phyloP scores from a whole-genome alignment of 2,329 filamentous ascomycete genomes.

The Hymenoscyphus scutula region DNA sequence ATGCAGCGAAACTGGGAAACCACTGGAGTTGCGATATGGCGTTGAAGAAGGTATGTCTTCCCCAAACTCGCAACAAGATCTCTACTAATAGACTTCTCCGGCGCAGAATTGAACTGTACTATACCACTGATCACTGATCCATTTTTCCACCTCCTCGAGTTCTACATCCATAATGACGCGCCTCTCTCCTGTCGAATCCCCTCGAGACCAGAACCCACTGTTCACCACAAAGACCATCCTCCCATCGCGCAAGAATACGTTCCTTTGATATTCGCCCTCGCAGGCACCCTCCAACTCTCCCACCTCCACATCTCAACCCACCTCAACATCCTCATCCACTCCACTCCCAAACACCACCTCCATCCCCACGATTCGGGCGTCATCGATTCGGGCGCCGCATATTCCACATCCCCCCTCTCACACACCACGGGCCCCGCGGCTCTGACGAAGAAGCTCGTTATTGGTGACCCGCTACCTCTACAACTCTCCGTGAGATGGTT shows the following conservation, averaged over 20 bases:
- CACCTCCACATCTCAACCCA: constrained; percentile 89
- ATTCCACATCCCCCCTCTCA: constrained; percentile 72
- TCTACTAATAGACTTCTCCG: constrained; percentile 7
- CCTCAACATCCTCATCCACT: constrained; percentile 83
- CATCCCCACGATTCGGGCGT: constrained; percentile 70
- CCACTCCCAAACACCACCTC: constrained; percentile 56
- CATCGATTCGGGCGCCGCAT: constrained; percentile 82
- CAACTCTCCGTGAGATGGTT: constrained; percentile 86
- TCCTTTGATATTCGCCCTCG: constrained; percentile 82
- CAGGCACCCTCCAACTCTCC: constrained; percentile 82
- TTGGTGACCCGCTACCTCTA: constrained; percentile 80
- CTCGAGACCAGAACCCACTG: constrained; percentile 62
- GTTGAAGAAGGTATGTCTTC: constrained; percentile 50
- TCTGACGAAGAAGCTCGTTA: constrained; percentile 66
- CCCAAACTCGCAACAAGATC: not conserved
- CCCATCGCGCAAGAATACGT: constrained; percentile 59
- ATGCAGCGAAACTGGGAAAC: constrained; percentile 82
- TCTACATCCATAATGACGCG: constrained; percentile 96
- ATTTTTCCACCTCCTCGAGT: constrained; percentile 88
- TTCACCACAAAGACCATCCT: constrained; percentile 38
- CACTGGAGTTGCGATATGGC: constrained; percentile 85
- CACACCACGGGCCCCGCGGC: constrained; percentile 48
- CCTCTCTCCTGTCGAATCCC: constrained; percentile 89
- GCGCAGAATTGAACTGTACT: constrained; percentile 76
- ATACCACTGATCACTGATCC: constrained; percentile 73